Evolutionary conservation across 2,329 filamentous ascomycete genomes (phyloP).

Genomic region (Curvularia lunata): DNA sequence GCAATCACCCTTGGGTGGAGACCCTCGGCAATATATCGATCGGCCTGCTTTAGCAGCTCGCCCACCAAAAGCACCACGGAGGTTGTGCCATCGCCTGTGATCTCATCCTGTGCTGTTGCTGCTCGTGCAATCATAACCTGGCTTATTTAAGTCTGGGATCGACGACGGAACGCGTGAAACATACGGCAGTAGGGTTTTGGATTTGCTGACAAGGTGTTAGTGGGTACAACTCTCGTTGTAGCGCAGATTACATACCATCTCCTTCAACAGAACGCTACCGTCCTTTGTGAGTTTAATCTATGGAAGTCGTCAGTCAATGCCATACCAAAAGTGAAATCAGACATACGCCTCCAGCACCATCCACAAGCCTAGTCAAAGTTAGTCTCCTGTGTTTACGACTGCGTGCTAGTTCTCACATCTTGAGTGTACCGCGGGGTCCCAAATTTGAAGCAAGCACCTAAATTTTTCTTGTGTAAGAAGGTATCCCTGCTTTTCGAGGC

Average conservation of each 20-base stretch:
- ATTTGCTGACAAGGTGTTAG: conserved; percentile 68
- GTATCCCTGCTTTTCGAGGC: not conserved
- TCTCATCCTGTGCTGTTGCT: conserved; percentile 97
- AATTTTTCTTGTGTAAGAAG: conserved; percentile 51
- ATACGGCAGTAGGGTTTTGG: conserved; percentile 94
- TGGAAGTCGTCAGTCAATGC: conserved; percentile 28
- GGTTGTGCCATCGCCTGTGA: conserved; percentile 96
- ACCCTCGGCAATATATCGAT: conserved; percentile 95
- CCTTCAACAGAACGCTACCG: conserved; percentile 80
- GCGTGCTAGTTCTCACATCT: conserved; percentile 76
- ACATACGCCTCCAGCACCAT: conserved; percentile 65
- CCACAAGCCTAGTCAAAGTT: conserved; percentile 59
- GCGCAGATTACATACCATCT: conserved; percentile 60
- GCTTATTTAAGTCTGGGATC: conserved; percentile 14
- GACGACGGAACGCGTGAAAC: conserved; percentile 14
- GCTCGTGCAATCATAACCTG: conserved; percentile 75
- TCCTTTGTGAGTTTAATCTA: conserved; percentile 99
- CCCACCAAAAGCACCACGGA: conserved; percentile 94
- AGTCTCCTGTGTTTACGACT: conserved; percentile 46
- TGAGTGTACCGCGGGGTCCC: conserved; percentile 90
- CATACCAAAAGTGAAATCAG: not conserved
- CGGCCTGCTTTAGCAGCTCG: conserved; percentile 96
- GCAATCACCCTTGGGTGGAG: conserved; percentile 95
- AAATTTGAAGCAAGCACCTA: conserved; percentile 96
- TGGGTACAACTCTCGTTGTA: not conserved